A percentile compares a stretch with the other conserved stretches of the same genome.
Conservation (phyloP, 164 flowering plant genomes). For the Berberis vulgaris region DNA sequence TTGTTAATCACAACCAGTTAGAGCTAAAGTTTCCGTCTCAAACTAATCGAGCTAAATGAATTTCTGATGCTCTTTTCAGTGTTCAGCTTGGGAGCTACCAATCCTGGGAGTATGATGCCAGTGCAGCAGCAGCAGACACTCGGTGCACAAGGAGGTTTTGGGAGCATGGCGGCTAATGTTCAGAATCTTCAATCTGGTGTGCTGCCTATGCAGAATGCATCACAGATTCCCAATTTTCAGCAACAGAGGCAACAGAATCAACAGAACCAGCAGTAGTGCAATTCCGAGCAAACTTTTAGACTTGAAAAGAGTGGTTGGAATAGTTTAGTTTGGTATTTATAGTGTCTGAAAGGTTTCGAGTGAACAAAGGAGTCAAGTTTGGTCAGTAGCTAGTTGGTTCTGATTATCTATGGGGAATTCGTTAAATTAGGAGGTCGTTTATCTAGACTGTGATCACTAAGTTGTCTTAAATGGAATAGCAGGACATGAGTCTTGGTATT, state of each 20-base stretch:
- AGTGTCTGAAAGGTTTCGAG: too few species aligned
- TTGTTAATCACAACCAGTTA: too few species aligned
- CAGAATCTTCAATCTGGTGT: slow-evolving; percentile 65
- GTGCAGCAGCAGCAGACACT: slow-evolving; percentile 45
- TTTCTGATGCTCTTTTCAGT: slow-evolving; percentile 33
- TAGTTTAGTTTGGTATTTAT: too few species aligned
- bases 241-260: slow-evolving; percentile 79
- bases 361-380: too few species aligned
- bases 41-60: neutral
- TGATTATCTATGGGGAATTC: too few species aligned
- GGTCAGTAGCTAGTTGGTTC: too few species aligned
- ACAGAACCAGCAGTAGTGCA: slow-evolving; percentile 15
- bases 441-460: too few species aligned
- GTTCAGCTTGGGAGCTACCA: slow-evolving; percentile 72
- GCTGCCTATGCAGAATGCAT: slow-evolving; percentile 51
- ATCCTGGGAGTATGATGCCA: slow-evolving; percentile 50
- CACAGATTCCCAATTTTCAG: slow-evolving; percentile 53
- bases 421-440: too few species aligned
- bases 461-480: too few species aligned
- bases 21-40: too few species aligned
- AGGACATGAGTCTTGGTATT: too few species aligned
- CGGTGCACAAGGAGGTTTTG: slow-evolving; percentile 58
- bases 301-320: neutral
- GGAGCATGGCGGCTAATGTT: slow-evolving; percentile 48
- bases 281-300: neutral